Evolutionary conservation across 192 early-diverging fungal genomes (phyloP), one percentile per base, ranked within the genome.

Genomic region (Tieghemiomyces parasiticus): DNA sequence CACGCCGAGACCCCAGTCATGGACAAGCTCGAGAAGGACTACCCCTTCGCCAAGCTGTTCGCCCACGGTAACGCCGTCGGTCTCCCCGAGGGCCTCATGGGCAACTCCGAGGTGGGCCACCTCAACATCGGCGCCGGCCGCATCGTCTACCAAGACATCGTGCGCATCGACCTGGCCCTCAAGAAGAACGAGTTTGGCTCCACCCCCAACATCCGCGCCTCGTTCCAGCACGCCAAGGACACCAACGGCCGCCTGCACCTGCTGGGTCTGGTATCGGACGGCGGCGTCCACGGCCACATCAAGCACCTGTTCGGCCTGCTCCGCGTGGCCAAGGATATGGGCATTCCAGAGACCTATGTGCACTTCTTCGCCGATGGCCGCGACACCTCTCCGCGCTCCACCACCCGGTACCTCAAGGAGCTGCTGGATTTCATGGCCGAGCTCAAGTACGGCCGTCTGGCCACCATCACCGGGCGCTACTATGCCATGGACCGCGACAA

Each of bases 401-500:
- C 90, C 24, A 72, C 78, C 47, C 83, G 71, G 55, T 99, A 99
- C 71, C 64, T 95, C 59, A 65, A 75, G 61, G 74, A 88, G 63
- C 75, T 96, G 64, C 63, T 80, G 16, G 82, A 83, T 38, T 71
- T 73, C 59, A 74, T 79, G 24, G 60, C 78, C 35, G 76, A 81
- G 62, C 63, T 88, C 62, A 62, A 71, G 30, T 97, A 93, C 73
- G 93, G 95, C 60, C 76, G 77, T 63, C 48, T 99, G n/a, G 93
- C 95, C 16, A 92, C 91, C 32, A 83, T 98, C 54, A 76, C 83
- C 13, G 97, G 97, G 29, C 85, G 97, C 50, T 99, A 99, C 84
- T 99, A 96, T 69, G 95, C 95, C 59, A 99, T 99, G 97, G 97
- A 99, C 72, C 89, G 97, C 70, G 97, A 99, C 74, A 99, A 99